phyloP scores from a whole-genome alignment of 305 asterid genomes.

The Fraxinus xanthoxyloides region DNA sequence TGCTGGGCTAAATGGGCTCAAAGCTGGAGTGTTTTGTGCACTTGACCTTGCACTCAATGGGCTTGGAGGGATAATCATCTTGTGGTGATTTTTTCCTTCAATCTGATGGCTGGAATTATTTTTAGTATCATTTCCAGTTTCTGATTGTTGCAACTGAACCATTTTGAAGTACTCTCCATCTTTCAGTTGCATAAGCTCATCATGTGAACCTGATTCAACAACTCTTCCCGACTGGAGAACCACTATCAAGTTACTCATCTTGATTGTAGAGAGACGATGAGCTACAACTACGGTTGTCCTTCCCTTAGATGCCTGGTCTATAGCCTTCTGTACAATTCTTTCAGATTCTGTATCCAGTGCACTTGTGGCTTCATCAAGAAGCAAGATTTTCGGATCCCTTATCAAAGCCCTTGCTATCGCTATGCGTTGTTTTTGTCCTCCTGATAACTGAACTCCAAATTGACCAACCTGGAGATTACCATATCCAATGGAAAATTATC shows the following conservation, averaged over 20 bases:
- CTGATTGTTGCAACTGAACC: slow-evolving; percentile 57
- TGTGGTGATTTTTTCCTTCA: slow-evolving; percentile 31
- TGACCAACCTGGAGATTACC: slow-evolving; percentile 61
- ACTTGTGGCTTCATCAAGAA: slow-evolving; percentile 79
- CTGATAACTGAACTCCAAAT: slow-evolving; percentile 67
- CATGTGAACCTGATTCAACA: slow-evolving; percentile 66
- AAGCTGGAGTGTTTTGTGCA: slow-evolving; percentile 50
- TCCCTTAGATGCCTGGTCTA: slow-evolving; percentile 60
- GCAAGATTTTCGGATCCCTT: slow-evolving; percentile 56
- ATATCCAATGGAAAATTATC: background rate
- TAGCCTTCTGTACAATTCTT: slow-evolving; percentile 58
- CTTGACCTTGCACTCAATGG: slow-evolving; percentile 56
- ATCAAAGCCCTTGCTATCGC: slow-evolving; percentile 76
- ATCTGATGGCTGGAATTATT: slow-evolving; percentile 23
- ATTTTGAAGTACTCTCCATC: slow-evolving; percentile 61
- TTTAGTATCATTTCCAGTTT: slow-evolving; percentile 18
- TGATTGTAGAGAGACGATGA: slow-evolving; percentile 66
- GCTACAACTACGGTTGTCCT: slow-evolving; percentile 62
- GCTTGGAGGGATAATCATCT: slow-evolving; percentile 41
- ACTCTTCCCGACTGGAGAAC: slow-evolving; percentile 58
- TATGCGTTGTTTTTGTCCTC: slow-evolving; percentile 87
- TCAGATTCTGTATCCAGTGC: slow-evolving; percentile 70
- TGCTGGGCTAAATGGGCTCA: slow-evolving; percentile 60
- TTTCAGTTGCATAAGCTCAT: slow-evolving; percentile 52
- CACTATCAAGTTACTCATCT: slow-evolving; percentile 42